Conservation (phyloP, 208 protist genomes). For the Lotmaria passim region DNA sequence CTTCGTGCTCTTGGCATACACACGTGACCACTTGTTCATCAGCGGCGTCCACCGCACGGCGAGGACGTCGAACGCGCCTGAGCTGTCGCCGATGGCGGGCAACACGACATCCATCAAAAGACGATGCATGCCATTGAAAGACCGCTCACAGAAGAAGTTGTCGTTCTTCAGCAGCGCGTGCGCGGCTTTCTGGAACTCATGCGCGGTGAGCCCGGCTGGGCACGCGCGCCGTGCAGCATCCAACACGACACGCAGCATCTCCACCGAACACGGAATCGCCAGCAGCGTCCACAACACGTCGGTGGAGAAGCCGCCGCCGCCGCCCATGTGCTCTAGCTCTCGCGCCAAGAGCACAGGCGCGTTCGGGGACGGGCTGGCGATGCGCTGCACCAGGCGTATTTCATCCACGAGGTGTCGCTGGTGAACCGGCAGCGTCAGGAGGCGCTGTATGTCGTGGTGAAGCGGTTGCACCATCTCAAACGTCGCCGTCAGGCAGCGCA, state of each 20-base stretch:
- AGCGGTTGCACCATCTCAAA: conserved; percentile 15
- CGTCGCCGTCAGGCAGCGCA: conserved; percentile 30
- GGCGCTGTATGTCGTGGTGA: conserved; percentile 2
- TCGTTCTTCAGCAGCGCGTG: conserved; percentile 74
- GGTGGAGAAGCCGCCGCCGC: not conserved
- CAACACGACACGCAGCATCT: conserved; percentile 40
- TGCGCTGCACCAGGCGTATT: conserved; percentile 23
- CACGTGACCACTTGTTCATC: conserved; percentile 75
- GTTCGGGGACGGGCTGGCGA: conserved; percentile 12
- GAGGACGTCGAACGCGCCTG: conserved; percentile 48
- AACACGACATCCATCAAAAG: conserved; percentile 43
- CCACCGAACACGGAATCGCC: conserved; percentile 22
- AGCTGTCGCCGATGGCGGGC: conserved; percentile 8
- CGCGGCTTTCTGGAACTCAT: conserved; percentile 38
- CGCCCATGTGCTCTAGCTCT: conserved; percentile 7
- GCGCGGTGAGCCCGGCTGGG: conserved; percentile 17
- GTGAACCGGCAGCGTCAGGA: conserved; percentile 10
- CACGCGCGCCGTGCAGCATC: conserved; percentile 26
- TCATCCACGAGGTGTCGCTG: conserved; percentile 24
- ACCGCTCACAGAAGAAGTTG: conserved; percentile 58
- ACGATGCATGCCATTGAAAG: conserved; percentile 57
- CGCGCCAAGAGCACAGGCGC: conserved; percentile 11
- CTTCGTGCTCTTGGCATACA: conserved; percentile 61
- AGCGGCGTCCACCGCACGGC: conserved; percentile 75
- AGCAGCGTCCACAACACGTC: conserved; percentile 29